These are phyloP conservation scores for Circinella umbellata DNA, from an alignment of 371 early-diverging fungal species.

Conservation along the genomic window DNA sequence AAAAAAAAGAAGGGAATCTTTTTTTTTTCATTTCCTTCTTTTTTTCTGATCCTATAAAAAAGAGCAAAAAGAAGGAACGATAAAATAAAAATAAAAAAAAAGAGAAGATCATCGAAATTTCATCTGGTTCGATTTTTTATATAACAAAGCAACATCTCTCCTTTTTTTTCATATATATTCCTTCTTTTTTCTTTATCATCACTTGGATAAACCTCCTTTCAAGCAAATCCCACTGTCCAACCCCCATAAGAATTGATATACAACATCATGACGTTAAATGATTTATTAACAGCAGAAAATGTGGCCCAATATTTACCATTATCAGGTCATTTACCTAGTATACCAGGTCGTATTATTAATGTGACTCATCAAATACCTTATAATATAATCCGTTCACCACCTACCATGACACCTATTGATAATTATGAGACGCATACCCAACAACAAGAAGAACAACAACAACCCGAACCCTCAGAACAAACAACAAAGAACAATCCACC, in stretches of 20 bases:
- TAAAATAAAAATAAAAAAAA: no score
- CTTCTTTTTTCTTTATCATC: no score
- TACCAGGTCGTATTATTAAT: conserved; percentile 60
- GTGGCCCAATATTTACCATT: conserved; percentile 50
- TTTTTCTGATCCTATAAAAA: no score
- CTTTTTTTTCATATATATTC: neutral
- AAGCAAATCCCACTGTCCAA: no score
- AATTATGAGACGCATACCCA: conserved; percentile 3
- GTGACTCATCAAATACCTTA: conserved; percentile 70
- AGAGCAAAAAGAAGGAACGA: no score
- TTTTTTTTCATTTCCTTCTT: no score
- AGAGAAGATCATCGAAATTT: neutral
- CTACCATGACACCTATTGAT: conserved; percentile 7
- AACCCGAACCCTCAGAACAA: neutral
- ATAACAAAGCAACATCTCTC: neutral
- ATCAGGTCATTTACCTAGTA: conserved; percentile 38
- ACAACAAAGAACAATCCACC: conserved; percentile 2
- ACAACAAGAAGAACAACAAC: neutral
- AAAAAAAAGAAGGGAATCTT: no score
- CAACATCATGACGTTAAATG: neutral
- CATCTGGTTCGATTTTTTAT: neutral
- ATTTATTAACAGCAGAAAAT: conserved; percentile 45
- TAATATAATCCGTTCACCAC: conserved; percentile 42
- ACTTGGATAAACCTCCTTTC: no score
- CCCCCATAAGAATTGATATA: no score